Evolutionary conservation across 2,329 filamentous ascomycete species (phyloP).

Genomic region (Furcasterigmium furcatum): DNA sequence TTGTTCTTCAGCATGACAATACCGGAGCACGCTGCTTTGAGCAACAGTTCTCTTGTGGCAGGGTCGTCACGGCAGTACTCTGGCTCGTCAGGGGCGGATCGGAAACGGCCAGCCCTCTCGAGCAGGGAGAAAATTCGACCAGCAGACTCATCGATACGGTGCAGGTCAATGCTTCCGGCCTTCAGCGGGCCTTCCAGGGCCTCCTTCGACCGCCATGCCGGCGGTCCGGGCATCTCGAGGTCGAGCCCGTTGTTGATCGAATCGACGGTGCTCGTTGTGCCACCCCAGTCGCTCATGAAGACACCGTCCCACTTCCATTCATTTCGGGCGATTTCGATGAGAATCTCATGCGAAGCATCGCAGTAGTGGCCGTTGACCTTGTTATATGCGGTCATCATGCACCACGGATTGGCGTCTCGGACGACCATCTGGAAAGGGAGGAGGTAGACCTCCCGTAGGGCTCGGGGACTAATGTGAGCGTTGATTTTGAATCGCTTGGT

Average conservation of each 20-base stretch:
- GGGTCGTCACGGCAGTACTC: not conserved
- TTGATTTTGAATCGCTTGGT: constrained; percentile 23
- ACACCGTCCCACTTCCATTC: constrained; percentile 36
- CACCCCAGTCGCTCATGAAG: constrained; percentile 38
- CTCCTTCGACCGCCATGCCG: not conserved
- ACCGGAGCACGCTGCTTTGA: constrained; percentile 64
- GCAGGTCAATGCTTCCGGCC: not conserved
- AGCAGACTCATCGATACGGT: constrained; percentile 48
- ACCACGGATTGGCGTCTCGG: constrained; percentile 45
- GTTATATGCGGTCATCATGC: constrained; percentile 59
- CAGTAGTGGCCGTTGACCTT: constrained; percentile 55
- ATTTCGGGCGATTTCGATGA: constrained; percentile 46
- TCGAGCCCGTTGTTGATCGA: constrained; percentile 4
- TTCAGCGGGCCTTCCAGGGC: not conserved
- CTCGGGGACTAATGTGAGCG: constrained; percentile 22
- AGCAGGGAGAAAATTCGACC: constrained; percentile 55
- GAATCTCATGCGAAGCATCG: constrained; percentile 47
- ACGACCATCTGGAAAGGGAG: constrained; percentile 56
- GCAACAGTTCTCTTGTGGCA: constrained; percentile 42
- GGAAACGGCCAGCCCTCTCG: constrained; percentile 51
- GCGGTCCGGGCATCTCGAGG: constrained; percentile 30
- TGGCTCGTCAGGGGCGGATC: constrained; percentile 49
- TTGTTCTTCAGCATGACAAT: constrained; percentile 77
- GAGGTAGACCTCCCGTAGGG: constrained; percentile 46
- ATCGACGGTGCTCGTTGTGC: constrained; percentile 21